Base-by-base conservation (phyloP, 1,284 basidiomycete species). In the Malassezia equina region DNA sequence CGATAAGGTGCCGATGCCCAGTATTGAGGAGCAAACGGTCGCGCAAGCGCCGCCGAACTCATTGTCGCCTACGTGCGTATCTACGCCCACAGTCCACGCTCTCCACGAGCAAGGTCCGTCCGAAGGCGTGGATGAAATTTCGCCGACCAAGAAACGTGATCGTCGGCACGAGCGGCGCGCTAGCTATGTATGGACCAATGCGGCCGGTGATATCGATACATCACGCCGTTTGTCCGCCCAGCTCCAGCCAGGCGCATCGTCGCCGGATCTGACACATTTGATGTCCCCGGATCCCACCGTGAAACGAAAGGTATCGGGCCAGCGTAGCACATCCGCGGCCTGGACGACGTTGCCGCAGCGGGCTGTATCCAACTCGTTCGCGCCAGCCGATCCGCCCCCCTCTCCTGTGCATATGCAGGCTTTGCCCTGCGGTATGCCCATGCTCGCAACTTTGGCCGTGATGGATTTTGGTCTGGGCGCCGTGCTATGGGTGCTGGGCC, bases 401-500 rank as follows among this genome's bases (percentile, higher is more conserved):
- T 11, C 46, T 3, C 46, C 23, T 17, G 46, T 12, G 12, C n/a
- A 31, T 4, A 28, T 39, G 21, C 31, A 39, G 17, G 27, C 23
- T 13, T n/a, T 48, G 31, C 46, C 46, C 11, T 48, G 46, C 46
- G 23, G 33, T 19, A 40, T 27, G 21, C 24, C 42, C 7, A 68
- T 77, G 12, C 71, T 77, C 7, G 55, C 77, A 8, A 61, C 75
- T 15, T 78, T 80, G 46, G 73, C 76, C 0, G 43, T 75, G 1
- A 58, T 77, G 15, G 78, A 82, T 63, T 77, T 80, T 33, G 67
- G 76, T 0, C 67, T 82, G 3, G 81, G 81, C 1, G 78, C 78
- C 1, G 75, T 74, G 4, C 65, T 96, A 9, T 98, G 93, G 93
- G 83, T 93, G 2, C 79, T 81, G n/a, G 91, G 90, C 1, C 93